Evolutionary conservation across 2,329 filamentous ascomycete species (phyloP).

Genomic region (Parasarocladium wereldwijsianum): DNA sequence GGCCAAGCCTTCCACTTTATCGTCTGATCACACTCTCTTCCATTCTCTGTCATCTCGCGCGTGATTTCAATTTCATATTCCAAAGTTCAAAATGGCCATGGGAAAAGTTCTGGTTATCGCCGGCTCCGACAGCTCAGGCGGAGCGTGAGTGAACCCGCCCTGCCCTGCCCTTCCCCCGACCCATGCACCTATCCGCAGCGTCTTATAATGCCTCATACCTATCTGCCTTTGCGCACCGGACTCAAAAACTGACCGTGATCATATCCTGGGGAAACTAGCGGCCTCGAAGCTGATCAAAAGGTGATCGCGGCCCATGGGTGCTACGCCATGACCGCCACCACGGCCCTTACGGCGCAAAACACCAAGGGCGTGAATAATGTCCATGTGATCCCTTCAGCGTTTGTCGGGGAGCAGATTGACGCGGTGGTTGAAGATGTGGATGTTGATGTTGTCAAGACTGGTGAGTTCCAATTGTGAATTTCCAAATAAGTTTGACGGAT

Average conservation of each 20-base stretch:
- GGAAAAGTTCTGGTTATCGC: conserved; percentile 64
- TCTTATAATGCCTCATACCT: too few species aligned
- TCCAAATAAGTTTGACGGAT: conserved; percentile 2
- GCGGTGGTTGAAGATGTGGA: conserved; percentile 72
- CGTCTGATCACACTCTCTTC: too few species aligned
- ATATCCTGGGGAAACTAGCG: conserved; percentile 32
- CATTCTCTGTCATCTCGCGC: too few species aligned
- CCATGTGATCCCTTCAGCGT: conserved; percentile 61
- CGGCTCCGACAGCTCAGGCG: conserved; percentile 81
- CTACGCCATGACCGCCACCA: conserved; percentile 93
- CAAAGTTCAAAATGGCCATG: too few species aligned
- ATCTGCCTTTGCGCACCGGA: too few species aligned
- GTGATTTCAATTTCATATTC: neutral
- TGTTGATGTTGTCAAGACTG: conserved; percentile 83
- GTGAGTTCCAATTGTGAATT: conserved; percentile 32
- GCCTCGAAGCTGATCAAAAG: conserved; percentile 91
- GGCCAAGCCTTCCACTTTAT: too few species aligned
- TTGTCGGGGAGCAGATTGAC: conserved; percentile 75
- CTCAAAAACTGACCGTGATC: neutral
- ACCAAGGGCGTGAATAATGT: conserved; percentile 73
- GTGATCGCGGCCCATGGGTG: conserved; percentile 83
- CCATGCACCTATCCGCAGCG: too few species aligned
- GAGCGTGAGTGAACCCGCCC: conserved; percentile 48
- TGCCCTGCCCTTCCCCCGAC: conserved; percentile 5
- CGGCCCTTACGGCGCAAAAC: conserved; percentile 91